Conservation (phyloP, 2,329 filamentous ascomycete species). For the Lecanicillium sp. region DNA sequence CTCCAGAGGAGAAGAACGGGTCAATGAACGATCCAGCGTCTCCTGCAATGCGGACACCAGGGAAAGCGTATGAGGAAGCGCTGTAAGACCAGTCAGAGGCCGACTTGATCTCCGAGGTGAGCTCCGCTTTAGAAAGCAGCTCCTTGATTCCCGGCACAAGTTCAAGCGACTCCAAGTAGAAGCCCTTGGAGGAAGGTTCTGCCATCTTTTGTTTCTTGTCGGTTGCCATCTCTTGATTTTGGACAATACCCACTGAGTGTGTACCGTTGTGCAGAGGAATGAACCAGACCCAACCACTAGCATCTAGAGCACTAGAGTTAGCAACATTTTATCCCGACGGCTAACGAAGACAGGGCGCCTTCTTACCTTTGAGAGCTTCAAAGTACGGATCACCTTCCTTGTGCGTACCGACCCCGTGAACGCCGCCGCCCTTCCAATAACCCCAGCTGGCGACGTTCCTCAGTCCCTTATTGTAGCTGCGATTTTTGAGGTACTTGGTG, state of each 20-base stretch:
- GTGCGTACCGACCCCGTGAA: constrained; percentile 25
- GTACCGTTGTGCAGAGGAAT: constrained; percentile 42
- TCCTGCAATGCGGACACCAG: constrained; percentile 31
- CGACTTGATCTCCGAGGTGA: constrained; percentile 29
- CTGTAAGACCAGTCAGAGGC: constrained; percentile 43
- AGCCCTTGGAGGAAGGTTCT: constrained; percentile 15
- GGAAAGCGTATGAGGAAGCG: constrained; percentile 32
- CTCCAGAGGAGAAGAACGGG: constrained; percentile 39
- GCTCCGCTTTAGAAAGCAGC: constrained; percentile 23
- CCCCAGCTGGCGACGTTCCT: constrained; percentile 43
- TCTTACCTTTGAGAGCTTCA: constrained; percentile 29
- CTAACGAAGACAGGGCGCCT: background rate
- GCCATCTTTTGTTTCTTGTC: constrained; percentile 24
- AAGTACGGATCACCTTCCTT: constrained; percentile 32
- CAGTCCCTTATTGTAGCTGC: constrained; percentile 35
- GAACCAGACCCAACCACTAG: constrained; percentile 41
- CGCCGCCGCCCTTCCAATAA: constrained; percentile 32
- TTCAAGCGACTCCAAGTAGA: constrained; percentile 27
- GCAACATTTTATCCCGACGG: background rate
- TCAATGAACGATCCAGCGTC: constrained; percentile 44
- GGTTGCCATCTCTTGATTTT: constrained; percentile 27
- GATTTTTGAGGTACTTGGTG: constrained; percentile 42
- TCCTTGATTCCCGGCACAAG: constrained; percentile 20
- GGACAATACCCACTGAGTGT: constrained; percentile 33
- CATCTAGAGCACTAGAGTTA: constrained; percentile 21